Evolutionary conservation across 495 filamentous ascomycete genomes (phyloP), one percentile per base, ranked within the genome.

Genomic region (Penicillium salamii): DNA sequence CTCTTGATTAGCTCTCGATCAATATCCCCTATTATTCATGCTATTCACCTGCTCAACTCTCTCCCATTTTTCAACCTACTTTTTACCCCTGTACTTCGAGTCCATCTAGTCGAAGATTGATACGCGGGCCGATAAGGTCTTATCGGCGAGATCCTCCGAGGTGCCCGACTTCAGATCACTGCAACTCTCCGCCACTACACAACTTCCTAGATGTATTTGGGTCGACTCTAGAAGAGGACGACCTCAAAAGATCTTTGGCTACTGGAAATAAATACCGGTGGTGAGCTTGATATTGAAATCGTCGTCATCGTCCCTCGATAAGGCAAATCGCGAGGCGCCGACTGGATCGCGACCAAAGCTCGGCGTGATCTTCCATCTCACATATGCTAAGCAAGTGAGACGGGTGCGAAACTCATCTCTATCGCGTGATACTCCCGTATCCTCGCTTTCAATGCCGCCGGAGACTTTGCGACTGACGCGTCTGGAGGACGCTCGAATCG

Each of bases 121-220:
- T 32, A 32, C 8, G 34, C 39, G 35, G 8, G 23, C 39, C 31
- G 53, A 55, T 55, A 55, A 53, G 50, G n/a, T n/a, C 53, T 63
- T 63, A 63, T 63, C 60, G 53, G 60, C 57, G 60, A 57, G 60
- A 55, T 58, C 52, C 49, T 57, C 60, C 57, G 59, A 54, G 41
- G 21, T 32, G 33, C 32, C 29, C 31, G 42, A 35, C 32, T 36
- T 26, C 17, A 33, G 40, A 46, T 17, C 20, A 36, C 12, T 11
- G 29, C 12, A 32, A 32, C 29, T 32, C 29, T 32, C 29, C 12
- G 4, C 29, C 3, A 32, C 29, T 32, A 3, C 29, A 32, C 29
- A 3, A 32, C 29, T 32, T 32, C 29, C 29, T 3, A 32, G 7
- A 32, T 11, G 3, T 32, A 32, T 11, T 32, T 13, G 29, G 29